These are phyloP conservation scores for Trichoderma atroviride DNA, from an alignment of 2,329 filamentous ascomycete genomes.

Conservation along the genomic window DNA sequence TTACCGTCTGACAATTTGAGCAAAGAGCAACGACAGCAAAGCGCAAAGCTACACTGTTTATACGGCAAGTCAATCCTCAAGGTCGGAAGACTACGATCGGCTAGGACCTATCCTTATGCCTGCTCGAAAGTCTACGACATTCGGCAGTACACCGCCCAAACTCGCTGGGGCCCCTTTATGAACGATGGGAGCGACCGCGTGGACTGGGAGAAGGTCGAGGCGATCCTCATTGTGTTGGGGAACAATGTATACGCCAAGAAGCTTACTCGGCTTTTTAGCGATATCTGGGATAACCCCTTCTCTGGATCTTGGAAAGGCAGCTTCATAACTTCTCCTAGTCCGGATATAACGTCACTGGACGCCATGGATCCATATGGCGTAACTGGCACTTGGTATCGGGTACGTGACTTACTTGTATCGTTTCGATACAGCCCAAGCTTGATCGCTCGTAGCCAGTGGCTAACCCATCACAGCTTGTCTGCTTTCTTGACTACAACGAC, in stretches of 20 bases:
- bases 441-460: constrained; percentile 26
- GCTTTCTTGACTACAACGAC: constrained; percentile 68
- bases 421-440: not conserved
- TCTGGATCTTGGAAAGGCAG: constrained; percentile 57
- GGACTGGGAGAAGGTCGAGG: constrained; percentile 81
- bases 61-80: constrained; percentile 63
- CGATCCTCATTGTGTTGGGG: constrained; percentile 69
- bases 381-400: constrained; percentile 70
- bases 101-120: constrained; percentile 60
- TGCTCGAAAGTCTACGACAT: constrained; percentile 74
- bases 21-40: constrained; percentile 56
- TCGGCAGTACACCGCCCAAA: constrained; percentile 63
- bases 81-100: constrained; percentile 41
- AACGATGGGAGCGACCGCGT: constrained; percentile 63
- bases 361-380: constrained; percentile 70
- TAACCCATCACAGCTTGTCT: constrained; percentile 43
- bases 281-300: constrained; percentile 60
- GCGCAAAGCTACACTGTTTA: constrained; percentile 70
- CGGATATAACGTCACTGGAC: constrained; percentile 49
- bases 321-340: constrained; percentile 44
- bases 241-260: constrained; percentile 60
- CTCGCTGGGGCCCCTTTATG: constrained; percentile 72
- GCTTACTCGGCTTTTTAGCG: constrained; percentile 50
- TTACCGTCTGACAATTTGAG: constrained; percentile 10
- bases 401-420: constrained; percentile 39